These are phyloP conservation scores for Yamadazyma laniorum DNA, from an alignment of 805 yeast genomes.

Conservation along the genomic window DNA sequence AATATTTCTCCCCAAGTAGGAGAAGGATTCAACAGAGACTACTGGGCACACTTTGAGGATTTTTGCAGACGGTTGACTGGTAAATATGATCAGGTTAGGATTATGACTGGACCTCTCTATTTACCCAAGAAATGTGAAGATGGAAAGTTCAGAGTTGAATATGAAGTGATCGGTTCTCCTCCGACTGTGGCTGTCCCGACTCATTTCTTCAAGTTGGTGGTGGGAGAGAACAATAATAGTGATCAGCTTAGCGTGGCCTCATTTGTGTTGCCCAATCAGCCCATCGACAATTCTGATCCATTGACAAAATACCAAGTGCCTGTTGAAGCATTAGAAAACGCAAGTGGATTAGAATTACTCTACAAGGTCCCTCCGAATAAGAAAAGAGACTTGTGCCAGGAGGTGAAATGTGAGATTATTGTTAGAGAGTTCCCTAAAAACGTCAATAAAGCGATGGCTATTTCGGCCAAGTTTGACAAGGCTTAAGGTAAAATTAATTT, in stretches of 20 bases:
- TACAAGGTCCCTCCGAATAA: slow-evolving; percentile 58
- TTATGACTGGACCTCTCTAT: slow-evolving; percentile 92
- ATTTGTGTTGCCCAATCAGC: slow-evolving; percentile 89
- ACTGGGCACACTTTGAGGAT: slow-evolving; percentile 96
- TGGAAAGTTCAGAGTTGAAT: slow-evolving; percentile 80
- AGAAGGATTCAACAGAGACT: slow-evolving; percentile 92
- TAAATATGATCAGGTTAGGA: slow-evolving; percentile 71
- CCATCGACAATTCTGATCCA: slow-evolving; percentile 67
- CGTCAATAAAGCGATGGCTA: slow-evolving; percentile 18
- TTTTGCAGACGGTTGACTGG: slow-evolving; percentile 76
- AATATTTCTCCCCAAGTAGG: slow-evolving; percentile 98
- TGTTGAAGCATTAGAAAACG: slow-evolving; percentile 80
- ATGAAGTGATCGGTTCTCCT: slow-evolving; percentile 95
- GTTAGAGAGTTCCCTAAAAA: slow-evolving; percentile 75
- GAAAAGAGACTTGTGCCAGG: slow-evolving; percentile 70
- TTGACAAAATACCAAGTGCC: slow-evolving; percentile 82
- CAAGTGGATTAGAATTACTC: slow-evolving; percentile 81
- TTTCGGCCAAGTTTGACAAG: slow-evolving; percentile 15
- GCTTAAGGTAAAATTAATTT: slow-evolving; percentile 4
- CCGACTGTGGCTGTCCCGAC: slow-evolving; percentile 97
- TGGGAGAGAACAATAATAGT: slow-evolving; percentile 62
- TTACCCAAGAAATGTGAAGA: slow-evolving; percentile 78
- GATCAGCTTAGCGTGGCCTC: slow-evolving; percentile 74
- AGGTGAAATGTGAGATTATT: slow-evolving; percentile 73
- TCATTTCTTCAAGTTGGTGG: slow-evolving; percentile 87